phyloP scores from a whole-genome alignment of 192 early-diverging fungal genomes.

The Linderina pennispora region DNA sequence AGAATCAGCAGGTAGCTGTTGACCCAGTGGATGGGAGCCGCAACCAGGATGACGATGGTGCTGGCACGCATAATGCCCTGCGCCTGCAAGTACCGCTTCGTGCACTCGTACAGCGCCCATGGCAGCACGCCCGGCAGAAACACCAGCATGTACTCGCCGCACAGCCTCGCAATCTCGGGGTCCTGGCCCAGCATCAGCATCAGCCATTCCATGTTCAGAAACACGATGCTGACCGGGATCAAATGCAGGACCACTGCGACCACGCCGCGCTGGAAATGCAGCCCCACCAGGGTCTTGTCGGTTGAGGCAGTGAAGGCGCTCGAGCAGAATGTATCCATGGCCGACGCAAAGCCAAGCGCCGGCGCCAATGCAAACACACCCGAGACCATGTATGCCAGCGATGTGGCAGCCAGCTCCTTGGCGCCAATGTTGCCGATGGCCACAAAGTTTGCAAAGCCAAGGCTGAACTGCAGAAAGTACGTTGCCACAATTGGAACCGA shows the following conservation, averaged over 20 bases:
- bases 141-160: conserved; percentile 57
- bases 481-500: conserved; percentile 29
- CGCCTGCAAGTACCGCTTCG: conserved; percentile 76
- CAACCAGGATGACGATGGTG: conserved; percentile 63
- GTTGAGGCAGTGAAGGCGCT: conserved; percentile 60
- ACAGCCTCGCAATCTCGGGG: conserved; percentile 52
- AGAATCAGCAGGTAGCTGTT: conserved; percentile 78
- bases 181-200: conserved; percentile 74
- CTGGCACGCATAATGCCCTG: conserved; percentile 82
- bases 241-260: conserved; percentile 64
- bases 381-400: conserved; percentile 50
- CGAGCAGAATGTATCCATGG: conserved; percentile 66
- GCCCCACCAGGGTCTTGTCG: conserved; percentile 56
- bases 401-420: conserved; percentile 53
- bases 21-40: conserved; percentile 65
- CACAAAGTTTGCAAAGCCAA: conserved; percentile 58
- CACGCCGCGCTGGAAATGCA: conserved; percentile 72
- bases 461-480: conserved; percentile 60
- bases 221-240: conserved; percentile 67
- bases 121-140: conserved; percentile 72
- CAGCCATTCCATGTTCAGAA: conserved; percentile 65
- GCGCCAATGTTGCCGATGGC: conserved; percentile 60
- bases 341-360: conserved; percentile 58
- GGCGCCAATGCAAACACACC: background rate
- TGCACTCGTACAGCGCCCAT: conserved; percentile 70